Evolutionary conservation across 768 basidiomycete genomes (phyloP), one percentile per base, ranked within the genome.

Genomic region (Daedaleopsis sinensis): DNA sequence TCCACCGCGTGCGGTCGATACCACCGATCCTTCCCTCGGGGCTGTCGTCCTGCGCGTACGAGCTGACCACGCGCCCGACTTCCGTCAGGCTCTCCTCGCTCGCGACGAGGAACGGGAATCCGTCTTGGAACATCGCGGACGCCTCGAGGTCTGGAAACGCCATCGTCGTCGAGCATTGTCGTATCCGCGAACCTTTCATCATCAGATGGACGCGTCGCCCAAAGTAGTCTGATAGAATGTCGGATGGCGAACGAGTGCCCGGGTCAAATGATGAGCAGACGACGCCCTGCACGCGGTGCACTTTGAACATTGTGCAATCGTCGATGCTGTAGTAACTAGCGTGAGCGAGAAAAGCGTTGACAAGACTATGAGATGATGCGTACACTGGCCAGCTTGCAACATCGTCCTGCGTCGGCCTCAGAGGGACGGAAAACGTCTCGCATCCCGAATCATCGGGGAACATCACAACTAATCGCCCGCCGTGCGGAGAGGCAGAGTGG

Each of bases 51-150:
- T 81, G 70, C 79, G 82, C 58, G 66, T 73, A 50, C 82, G 83
- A 42, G 82, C 78, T 76, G 52, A 84, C 72, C 49, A 80, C 79
- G 55, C 76, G 72, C 65, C 86, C 79, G 37, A 91, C 71, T 38
- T 78, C 78, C 32, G 57, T 69, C 65, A 87, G 78, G 67, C 85
- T 88, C 74, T 93, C 87, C 70, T 88, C 83, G 23, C 87, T 88
- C 27, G 89, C 75, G 7, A 93, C 67, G 37, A 90, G 73, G 52
- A 93, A 67, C 1, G 91, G 90, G 68, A 84, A 93, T 57, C 83
- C 85, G 63, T 92, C 91, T 71, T 91, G 88, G 70, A 82, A 90
- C 60, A 81, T 76, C 5, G 83, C 75, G 15, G 79, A 82, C 3
- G 83, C 84, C 32, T 81, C 73, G 53, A 91, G 73, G n/a, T 81